Conservation (phyloP, 2,329 filamentous ascomycete species). For the Alternaria brassicae region DNA sequence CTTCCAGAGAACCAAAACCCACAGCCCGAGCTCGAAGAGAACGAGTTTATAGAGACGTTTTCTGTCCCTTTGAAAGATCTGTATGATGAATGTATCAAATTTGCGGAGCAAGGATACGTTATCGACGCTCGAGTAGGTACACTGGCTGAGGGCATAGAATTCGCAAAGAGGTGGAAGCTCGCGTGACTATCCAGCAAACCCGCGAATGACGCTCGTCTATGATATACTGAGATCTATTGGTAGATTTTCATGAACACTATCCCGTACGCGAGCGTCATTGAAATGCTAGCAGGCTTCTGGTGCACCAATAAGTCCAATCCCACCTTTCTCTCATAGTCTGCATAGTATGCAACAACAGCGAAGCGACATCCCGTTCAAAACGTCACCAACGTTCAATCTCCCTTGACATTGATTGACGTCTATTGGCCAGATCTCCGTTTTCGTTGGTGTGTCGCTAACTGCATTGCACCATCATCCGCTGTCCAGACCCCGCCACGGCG, state of each 20-base stretch:
- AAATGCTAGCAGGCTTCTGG: not conserved
- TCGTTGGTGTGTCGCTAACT: not conserved
- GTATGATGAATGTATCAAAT: slow-evolving; percentile 69
- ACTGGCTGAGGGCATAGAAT: slow-evolving; percentile 77
- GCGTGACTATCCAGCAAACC: not conserved
- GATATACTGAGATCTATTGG: not conserved
- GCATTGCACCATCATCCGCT: not conserved
- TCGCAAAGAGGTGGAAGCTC: slow-evolving; percentile 64
- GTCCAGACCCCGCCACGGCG: not conserved
- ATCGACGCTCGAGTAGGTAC: slow-evolving; percentile 82
- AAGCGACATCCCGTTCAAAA: not conserved
- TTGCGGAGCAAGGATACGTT: slow-evolving; percentile 75
- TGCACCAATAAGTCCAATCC: not conserved
- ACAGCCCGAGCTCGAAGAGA: slow-evolving; percentile 74
- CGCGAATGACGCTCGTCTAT: not conserved
- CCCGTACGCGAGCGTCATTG: too few species aligned
- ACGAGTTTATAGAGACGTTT: slow-evolving; percentile 84
- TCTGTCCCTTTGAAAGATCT: slow-evolving; percentile 68
- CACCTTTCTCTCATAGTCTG: not conserved
- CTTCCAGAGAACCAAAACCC: slow-evolving; percentile 73
- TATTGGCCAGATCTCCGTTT: not conserved
- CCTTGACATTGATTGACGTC: not conserved
- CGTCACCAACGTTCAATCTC: not conserved
- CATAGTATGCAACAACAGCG: not conserved
- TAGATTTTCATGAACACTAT: not conserved